phyloP scores from a whole-genome alignment of 306 rosid genomes.

The Cucumis sativus region Cucumber_9930_V3 NC_026659.2:27353501-27354000 shows the following conservation, averaged over 20 bases:
- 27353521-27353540: not conserved
- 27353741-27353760: slow-evolving; percentile 69
- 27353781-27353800: slow-evolving; percentile 98
- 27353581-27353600: not conserved
- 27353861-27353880: slow-evolving; percentile 90
- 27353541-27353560: not conserved
- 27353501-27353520: not conserved
- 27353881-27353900: slow-evolving; percentile 69
- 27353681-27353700: slow-evolving; percentile 93
- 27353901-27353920: slow-evolving; percentile 5
- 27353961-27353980: slow-evolving; percentile 9
- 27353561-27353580: not conserved
- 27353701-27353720: slow-evolving; percentile 75
- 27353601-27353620: not conserved
- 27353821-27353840: slow-evolving; percentile 91
- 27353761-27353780: slow-evolving; percentile 96
- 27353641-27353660: not conserved
- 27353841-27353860: slow-evolving; percentile 77
- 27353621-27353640: not conserved
- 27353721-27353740: slow-evolving; percentile 96
- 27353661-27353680: not conserved
- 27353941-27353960: slow-evolving; percentile 22
- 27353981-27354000: slow-evolving; percentile 21
- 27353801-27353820: slow-evolving; percentile 96
- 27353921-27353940: slow-evolving; percentile 16